These are phyloP conservation scores for Aspergillus quadrilineatus DNA, from an alignment of 2,329 filamentous ascomycete genomes.

Conservation along the genomic window DNA sequence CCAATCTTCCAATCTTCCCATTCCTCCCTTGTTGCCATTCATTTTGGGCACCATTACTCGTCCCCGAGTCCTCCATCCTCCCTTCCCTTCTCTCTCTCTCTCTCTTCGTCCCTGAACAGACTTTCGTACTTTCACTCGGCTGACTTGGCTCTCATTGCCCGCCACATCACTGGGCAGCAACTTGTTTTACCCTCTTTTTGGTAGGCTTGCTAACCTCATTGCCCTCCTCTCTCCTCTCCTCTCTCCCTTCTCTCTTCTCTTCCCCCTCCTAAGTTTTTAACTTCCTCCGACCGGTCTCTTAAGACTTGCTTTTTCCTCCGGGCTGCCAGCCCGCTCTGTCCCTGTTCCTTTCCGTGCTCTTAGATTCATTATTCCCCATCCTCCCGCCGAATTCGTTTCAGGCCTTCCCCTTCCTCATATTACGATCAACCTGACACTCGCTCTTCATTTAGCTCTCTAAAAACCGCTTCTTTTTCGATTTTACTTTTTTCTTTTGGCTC, in stretches of 20 bases:
- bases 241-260: conserved; percentile 11
- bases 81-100: neutral
- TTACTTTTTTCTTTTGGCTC: conserved; percentile 10
- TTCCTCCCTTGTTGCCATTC: conserved; percentile 15
- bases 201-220: neutral
- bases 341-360: neutral
- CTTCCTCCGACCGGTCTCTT: conserved; percentile 19
- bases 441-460: conserved; percentile 8
- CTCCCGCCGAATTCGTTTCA: conserved; percentile 12
- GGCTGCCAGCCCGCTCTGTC: neutral
- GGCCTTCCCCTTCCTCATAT: conserved; percentile 13
- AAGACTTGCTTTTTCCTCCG: conserved; percentile 6
- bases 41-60: conserved; percentile 12
- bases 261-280: conserved; percentile 21
- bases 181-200: conserved; percentile 3
- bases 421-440: conserved; percentile 14
- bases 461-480: conserved; percentile 10
- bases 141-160: neutral
- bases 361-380: neutral
- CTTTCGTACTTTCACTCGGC: conserved; percentile 16
- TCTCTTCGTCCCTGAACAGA: conserved; percentile 22
- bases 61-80: conserved; percentile 15
- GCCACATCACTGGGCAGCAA: conserved; percentile 10
- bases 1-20: neutral
- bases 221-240: conserved; percentile 11